These are phyloP conservation scores for Asterionellopsis glacialis DNA, from an alignment of 108 stramenopile species.

Conservation along the genomic window DNA sequence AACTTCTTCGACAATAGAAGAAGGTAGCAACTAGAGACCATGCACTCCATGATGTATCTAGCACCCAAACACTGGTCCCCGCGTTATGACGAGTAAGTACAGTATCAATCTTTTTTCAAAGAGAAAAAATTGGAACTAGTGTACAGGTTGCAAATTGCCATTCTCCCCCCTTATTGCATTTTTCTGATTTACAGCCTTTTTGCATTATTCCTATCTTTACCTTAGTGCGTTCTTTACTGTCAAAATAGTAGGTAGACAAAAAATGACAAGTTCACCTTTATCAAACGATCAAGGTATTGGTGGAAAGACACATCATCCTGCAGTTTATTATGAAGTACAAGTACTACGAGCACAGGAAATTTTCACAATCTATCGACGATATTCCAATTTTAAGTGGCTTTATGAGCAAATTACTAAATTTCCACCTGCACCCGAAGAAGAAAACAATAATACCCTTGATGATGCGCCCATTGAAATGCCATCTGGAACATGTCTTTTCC, in stretches of 20 bases:
- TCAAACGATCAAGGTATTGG: background rate
- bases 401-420: conserved; percentile 12
- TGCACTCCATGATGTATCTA: conserved; percentile 20
- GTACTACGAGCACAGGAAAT: conserved; percentile 27
- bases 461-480: conserved; percentile 8
- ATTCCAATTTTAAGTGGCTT: conserved; percentile 37
- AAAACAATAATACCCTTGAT: background rate
- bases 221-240: conserved; percentile 4
- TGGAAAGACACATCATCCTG: conserved; percentile 19
- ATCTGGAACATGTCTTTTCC: conserved; percentile 27
- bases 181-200: no score
- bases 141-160: no score
- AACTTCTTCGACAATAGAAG: no score
- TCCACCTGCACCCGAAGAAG: conserved; percentile 2
- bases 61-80: conserved; percentile 39
- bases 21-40: no score
- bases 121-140: no score
- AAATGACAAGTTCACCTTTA: background rate
- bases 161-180: no score
- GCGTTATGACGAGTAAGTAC: conserved; percentile 17
- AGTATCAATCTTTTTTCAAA: no score
- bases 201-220: no score
- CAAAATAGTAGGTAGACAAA: background rate
- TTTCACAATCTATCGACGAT: conserved; percentile 27
- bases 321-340: conserved; percentile 41